Base-by-base conservation (phyloP, 1,284 basidiomycete species). In the Rhodotorula sp. region DNA sequence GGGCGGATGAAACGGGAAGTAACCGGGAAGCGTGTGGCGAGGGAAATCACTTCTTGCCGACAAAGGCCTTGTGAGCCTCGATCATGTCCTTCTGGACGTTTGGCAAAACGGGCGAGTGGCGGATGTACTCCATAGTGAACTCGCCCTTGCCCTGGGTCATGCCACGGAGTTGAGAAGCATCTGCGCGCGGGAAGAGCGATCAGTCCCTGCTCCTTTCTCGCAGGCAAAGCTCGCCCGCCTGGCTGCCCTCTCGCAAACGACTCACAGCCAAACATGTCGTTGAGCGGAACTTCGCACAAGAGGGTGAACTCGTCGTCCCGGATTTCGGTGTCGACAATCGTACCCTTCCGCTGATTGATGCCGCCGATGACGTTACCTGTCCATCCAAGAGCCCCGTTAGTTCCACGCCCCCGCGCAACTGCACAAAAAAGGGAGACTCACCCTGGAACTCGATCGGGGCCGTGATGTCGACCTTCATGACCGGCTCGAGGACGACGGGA, bases 391-490 rank as follows among this genome's bases (percentile, higher is more conserved):
- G 6, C 1, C 63, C 31, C 71, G 34, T 19, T n/a, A 47, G 50
- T 57, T 15, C n/a, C 10, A 59, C 26, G 19, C 38, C 23, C 34
- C 28, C 43, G n/a, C 18, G 43, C n/a, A 54, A 19, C 2, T 26
- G 15, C 18, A 21, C 3, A 49, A 34, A n/a, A 62, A 18, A 26
- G 19, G 23, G 23, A 18, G 31, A 83, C 85, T 67, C 78, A 85
- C 95, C 95, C 81, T 99, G 97, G 86, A 97, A 99, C 80, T 99
- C 97, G 54, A 88, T 86, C 3, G 97, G 97, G 0, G 95, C 95
- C 57, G 97, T 89, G 31, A 99, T 92, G 80, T 99, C 97, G 62
- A 99, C 97, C 21, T 88, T 92, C 97, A 99, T 99, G 82, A 97
- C 90, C 31, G 97, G 97, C 81, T 99, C 97, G 52, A 99, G 85